Evolutionary conservation across 495 filamentous ascomycete genomes (phyloP).

Genomic region (Parachaetomium inaequale): DNA sequence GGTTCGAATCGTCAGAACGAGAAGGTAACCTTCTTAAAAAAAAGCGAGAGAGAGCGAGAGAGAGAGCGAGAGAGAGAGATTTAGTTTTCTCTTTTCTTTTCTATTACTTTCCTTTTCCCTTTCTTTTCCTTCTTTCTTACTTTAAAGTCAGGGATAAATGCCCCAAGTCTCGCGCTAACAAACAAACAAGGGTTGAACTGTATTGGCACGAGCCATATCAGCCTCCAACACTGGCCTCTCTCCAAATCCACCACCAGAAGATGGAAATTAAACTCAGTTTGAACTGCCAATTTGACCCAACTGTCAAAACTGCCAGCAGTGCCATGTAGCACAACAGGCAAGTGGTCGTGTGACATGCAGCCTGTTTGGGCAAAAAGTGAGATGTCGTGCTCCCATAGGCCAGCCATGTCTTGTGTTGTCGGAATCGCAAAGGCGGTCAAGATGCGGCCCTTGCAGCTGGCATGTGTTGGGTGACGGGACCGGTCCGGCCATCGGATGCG

Average conservation of each 20-base stretch:
- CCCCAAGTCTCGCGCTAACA: too few species aligned
- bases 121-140: too few species aligned
- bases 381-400: slow-evolving; percentile 17
- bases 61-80: too few species aligned
- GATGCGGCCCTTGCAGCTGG: slow-evolving; percentile 1
- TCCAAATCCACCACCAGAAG: neutral
- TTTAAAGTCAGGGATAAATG: too few species aligned
- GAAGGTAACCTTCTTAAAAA: too few species aligned
- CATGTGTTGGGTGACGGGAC: neutral
- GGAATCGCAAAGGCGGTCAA: slow-evolving; percentile 12
- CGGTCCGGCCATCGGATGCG: slow-evolving; percentile 13
- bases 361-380: slow-evolving; percentile 2
- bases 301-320: neutral
- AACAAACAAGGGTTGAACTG: too few species aligned
- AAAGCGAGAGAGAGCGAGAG: neutral
- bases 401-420: neutral
- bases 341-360: slow-evolving; percentile 21
- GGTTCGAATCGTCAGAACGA: too few species aligned
- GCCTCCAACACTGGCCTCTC: neutral
- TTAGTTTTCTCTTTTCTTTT: too few species aligned
- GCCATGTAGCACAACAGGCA: slow-evolving; percentile 12
- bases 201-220: slow-evolving; percentile 7
- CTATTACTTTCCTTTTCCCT: too few species aligned
- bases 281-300: neutral
- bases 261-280: neutral